These are phyloP conservation scores for Malus sieversii DNA, from an alignment of 306 rosid genomes.

Conservation along the genomic window DNA sequence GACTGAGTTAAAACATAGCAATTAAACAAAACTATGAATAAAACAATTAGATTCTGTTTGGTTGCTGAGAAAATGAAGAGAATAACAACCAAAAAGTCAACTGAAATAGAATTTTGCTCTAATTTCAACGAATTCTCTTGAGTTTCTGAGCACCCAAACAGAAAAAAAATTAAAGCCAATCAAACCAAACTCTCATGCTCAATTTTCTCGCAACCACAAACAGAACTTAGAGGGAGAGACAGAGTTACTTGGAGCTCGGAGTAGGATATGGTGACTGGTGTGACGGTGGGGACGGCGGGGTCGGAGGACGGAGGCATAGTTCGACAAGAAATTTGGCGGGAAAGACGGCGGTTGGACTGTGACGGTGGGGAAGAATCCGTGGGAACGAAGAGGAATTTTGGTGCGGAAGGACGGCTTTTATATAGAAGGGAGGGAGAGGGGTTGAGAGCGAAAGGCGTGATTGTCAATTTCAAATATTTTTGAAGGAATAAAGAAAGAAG, in stretches of 20 bases:
- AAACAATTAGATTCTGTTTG: not conserved
- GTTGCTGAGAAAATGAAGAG: not conserved
- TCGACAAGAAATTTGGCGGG: slow-evolving; percentile 22
- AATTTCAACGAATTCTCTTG: not conserved
- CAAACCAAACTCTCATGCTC: not conserved
- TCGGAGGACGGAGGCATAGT: slow-evolving; percentile 34
- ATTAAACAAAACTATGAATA: not conserved
- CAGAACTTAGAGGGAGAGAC: not conserved
- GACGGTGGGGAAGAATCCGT: slow-evolving; percentile 26
- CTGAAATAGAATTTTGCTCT: not conserved
- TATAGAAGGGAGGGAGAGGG: not conserved
- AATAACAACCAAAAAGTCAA: not conserved
- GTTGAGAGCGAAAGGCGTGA: not conserved
- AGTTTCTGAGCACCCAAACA: not conserved
- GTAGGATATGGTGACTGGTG: slow-evolving; percentile 58
- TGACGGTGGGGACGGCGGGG: slow-evolving; percentile 37
- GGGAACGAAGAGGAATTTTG: slow-evolving; percentile 16
- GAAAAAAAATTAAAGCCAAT: not conserved
- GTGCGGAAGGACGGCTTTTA: not conserved
- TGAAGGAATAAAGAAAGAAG: not conserved
- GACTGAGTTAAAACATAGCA: not conserved
- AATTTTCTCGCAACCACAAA: not conserved
- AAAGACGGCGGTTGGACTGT: slow-evolving; percentile 24
- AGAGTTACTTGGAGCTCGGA: slow-evolving; percentile 50
- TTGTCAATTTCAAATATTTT: not conserved